Base-by-base conservation (phyloP, 331 rosid genomes). In the Arachis monticola region DNA sequence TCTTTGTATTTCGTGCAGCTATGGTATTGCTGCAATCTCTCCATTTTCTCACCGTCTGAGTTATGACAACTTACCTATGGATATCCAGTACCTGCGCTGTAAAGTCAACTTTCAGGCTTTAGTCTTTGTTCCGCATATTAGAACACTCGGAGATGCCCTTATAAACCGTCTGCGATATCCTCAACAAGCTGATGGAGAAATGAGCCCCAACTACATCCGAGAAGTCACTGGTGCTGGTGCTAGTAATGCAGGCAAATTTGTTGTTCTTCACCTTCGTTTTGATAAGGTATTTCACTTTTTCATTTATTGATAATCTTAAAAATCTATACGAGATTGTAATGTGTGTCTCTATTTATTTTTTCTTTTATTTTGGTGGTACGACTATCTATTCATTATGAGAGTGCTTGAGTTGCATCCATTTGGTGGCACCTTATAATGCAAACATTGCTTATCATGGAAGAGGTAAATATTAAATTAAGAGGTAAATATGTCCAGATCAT, bases 1-100 rank as follows among this genome's bases (percentile, higher is more conserved):
- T 51, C 10, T 38, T 42, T 1, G 64, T 52, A 13, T 66, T 35
- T 78, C 80, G 50, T 80, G 62, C 87, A 93, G 98, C 79, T 88
- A 87, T 82, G 92, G 92, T 50, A 76, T 93, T 76, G 96, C 97
- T 86, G 98, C 97, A 11, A 86, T 93, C 46, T 79, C 98, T 53
- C 98, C 98, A 8, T 93, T 93, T 81, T 91, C 98, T 75, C 98
- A 93, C 72, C 97, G 98, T 22, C 80, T 93, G 78, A 77, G 89
- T 60, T 93, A 88, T 82, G 97, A 93, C 85, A 91, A 83, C 87
- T 78, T 93, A 83, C 92, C 98, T 31, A 77, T 73, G 90, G 92
- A 93, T 70, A 93, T 91, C 72, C 97, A 93, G 74, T 87, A 84
- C 45, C 82, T 93, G 7, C 93, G 97, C 10, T 86, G 92, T 78